Evolutionary conservation across 352 stramenopile species (phyloP).

Genomic region (Phytophthora capsici): DNA sequence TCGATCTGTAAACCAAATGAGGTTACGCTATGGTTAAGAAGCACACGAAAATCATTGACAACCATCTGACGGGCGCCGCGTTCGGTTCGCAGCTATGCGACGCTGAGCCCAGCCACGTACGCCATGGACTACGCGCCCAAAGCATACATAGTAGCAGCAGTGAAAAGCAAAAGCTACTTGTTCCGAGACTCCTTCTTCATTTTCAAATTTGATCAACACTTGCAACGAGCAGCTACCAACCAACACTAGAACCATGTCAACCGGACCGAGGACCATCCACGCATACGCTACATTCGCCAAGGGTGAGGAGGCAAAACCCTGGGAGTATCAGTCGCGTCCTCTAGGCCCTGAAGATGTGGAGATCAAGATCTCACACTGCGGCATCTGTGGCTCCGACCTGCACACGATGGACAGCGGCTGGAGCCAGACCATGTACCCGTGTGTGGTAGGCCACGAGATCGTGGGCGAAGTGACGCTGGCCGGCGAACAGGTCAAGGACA

Average conservation of each 20-base stretch:
- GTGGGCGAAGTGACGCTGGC: conserved; percentile 23
- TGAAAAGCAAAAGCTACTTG: no score
- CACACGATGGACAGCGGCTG: conserved; percentile 30
- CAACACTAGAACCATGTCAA: no score
- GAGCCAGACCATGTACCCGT: conserved; percentile 34
- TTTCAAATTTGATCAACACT: conserved; percentile 21
- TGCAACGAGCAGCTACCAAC: no score
- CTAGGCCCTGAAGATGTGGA: conserved; percentile 16
- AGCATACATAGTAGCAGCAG: no score
- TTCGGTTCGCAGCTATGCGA: no score
- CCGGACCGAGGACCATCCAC: no score
- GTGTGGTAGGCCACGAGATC: conserved; percentile 57
- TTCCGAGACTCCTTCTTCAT: conserved; percentile 5
- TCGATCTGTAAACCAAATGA: conserved; percentile 3
- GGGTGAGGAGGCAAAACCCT: conserved; percentile 5
- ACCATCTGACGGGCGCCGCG: not conserved
- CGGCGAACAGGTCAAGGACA: conserved; percentile 15
- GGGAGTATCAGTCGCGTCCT: conserved; percentile 4
- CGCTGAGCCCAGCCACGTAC: conserved; percentile 19
- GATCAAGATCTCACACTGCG: conserved; percentile 29
- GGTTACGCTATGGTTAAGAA: conserved; percentile 19
- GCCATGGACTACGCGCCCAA: no score
- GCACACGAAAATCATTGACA: not conserved
- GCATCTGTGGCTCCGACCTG: conserved; percentile 20
- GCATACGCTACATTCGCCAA: not conserved